Evolutionary conservation across 306 rosid genomes (phyloP), one percentile per base, ranked within the genome.

Genomic region (Ormosia semicastrata): DNA sequence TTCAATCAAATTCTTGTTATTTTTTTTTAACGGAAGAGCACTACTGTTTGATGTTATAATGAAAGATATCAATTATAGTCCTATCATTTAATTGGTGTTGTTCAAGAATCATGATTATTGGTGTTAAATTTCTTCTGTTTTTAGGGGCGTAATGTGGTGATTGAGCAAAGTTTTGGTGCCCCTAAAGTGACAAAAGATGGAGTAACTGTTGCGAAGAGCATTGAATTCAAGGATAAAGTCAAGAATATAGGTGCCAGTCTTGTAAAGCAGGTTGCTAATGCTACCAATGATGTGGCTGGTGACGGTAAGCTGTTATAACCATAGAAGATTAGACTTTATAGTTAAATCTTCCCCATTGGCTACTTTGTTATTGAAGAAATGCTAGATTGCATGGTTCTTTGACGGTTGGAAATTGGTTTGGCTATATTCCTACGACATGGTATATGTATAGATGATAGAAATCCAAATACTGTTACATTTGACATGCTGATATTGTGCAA

Each of bases 111-210:
- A 15, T 7, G 60, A 30, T 52, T 64, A 65, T 58, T 66, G 41
- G 37, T 68, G 24, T 52, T 60, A 36, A 14, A 37, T 44, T 46
- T 75, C 24, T 82, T 7, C 18, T 87, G 79, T 63, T 73, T 69
- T 64, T 33, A 95, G 99, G 99, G 99, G 32, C 97, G 99, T 75
- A 88, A 86, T 89, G 98, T 95, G 54, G 96, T 93, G 73, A 87
- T 95, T 76, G 98, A 95, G 83, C 99, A 95, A 86, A 95, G 98
- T 82, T 95, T 50, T 81, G 98, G 99, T 59, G 93, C 97, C 67
- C 99, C 99, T 3, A 95, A 95, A 89, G 99, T 95, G 79, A 95
- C 99, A 3, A 95, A 95, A 73, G 98, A 95, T 80, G 99, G 99
- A 79, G 99, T 95, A 4, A 93, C 99, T 3, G 98, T 95, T 24